A percentile compares a stretch with the other conserved stretches of the same genome.
Conservation (phyloP, 441 rosid genomes). For the Gossypium trilobum region DNA sequence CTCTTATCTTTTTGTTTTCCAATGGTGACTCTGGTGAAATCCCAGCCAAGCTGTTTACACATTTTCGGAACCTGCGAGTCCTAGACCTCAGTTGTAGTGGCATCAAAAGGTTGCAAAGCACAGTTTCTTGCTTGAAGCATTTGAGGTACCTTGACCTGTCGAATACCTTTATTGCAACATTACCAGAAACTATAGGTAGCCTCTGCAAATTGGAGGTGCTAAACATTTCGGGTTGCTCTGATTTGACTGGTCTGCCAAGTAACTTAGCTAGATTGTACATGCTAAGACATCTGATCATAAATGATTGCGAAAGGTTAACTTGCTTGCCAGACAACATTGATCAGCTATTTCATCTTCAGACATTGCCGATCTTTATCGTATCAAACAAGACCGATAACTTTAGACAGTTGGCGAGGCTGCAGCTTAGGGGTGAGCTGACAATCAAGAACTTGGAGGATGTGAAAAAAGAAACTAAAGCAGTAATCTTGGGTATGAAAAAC, state of each 20-base stretch:
- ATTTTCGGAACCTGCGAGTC: conserved; percentile 13
- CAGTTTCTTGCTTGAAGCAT: conserved; percentile 13
- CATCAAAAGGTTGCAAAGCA: not conserved
- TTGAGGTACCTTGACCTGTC: conserved; percentile 19
- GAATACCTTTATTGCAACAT: not conserved
- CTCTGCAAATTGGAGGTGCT: conserved; percentile 15
- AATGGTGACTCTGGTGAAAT: not conserved
- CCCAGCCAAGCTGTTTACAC: conserved; percentile 6
- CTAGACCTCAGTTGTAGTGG: conserved; percentile 15
- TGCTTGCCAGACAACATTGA: not conserved
- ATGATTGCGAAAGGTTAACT: conserved; percentile 7
- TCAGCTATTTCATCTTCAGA: not conserved
- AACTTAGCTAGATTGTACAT: not conserved
- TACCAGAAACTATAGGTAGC: conserved; percentile 10
- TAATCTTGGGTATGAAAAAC: not conserved
- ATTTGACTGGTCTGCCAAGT: conserved; percentile 10
- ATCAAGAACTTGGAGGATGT: conserved; percentile 13
- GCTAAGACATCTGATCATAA: conserved; percentile 14
- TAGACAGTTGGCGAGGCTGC: not conserved
- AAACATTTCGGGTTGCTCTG: conserved; percentile 6
- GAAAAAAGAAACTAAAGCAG: not conserved
- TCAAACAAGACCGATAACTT: not conserved
- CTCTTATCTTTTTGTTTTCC: conserved; percentile 8
- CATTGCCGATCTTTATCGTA: conserved; percentile 13
- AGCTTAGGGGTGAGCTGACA: conserved; percentile 9